Base-by-base conservation (phyloP, 2,329 filamentous ascomycete genomes). In the Calonectria pteridis region DNA sequence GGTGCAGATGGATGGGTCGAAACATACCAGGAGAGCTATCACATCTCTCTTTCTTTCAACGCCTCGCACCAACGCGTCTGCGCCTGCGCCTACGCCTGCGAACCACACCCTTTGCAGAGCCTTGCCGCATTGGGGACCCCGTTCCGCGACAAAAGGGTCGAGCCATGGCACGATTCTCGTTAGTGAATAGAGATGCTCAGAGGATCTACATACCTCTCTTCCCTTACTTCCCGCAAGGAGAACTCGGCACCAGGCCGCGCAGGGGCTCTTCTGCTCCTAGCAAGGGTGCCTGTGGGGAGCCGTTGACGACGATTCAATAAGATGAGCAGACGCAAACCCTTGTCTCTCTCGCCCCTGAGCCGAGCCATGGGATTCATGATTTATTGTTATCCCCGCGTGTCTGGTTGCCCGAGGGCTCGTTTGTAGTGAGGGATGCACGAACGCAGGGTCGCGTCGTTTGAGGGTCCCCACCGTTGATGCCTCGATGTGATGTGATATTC, bases 231-330 rank as follows among this genome's bases (percentile, higher is more conserved):
- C 29, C 26, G 68, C 50, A 71, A 55, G 49, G 65, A 59, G 35
- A 31, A 50, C n/a, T 65, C 49, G 37, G 58, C 20, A 53, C 35
- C 35, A 43, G 55, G 64, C 64, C 33, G 58, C 40, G 55, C 66
- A 46, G 63, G 29, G 49, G 58, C 37, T 31, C 50, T 29, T 14
- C 14, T 26, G 28, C 23, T 59, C 58, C 55, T 59, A 59, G 35
- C 43, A 35, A 46, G 62, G 26, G 33, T 71, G 11, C 63, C 20
- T 72, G 71, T 68, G 71, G 71, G 31, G 71, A 66, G 58, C 58
- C 71, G 71, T 72, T 72, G 66, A 72, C 59, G 71, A 65, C 37
- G 71, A 59, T 64, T 53, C 59, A 35, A 65, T 50, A 63, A 68
- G 65, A 58, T 72, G 65, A 72, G 71, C 65, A 64, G 65, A 72